Evolutionary conservation across 495 filamentous ascomycete species (phyloP).

Genomic region (Extremus antarcticus): DNA sequence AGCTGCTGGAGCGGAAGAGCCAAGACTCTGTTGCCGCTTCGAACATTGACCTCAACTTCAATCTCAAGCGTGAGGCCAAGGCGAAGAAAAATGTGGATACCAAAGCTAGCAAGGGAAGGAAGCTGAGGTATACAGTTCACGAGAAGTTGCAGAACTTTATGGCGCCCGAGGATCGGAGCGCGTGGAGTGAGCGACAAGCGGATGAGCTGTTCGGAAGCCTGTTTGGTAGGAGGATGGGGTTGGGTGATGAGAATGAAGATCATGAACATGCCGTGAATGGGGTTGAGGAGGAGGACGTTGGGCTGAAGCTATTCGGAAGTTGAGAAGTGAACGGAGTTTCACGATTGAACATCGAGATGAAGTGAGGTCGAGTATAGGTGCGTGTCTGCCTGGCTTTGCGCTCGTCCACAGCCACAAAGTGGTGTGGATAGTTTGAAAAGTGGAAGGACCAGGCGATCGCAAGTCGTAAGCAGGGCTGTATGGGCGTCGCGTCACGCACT

Average conservation of each 20-base stretch:
- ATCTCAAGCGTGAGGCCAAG: constrained; percentile 61
- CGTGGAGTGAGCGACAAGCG: constrained; percentile 66
- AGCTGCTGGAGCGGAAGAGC: constrained; percentile 79
- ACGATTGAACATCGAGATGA: too few species aligned
- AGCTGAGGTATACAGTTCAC: constrained; percentile 85
- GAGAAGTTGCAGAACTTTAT: constrained; percentile 98
- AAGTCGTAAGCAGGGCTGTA: too few species aligned
- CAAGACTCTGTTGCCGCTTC: constrained; percentile 39
- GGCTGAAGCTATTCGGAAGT: constrained; percentile 63
- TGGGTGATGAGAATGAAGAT: constrained; percentile 58
- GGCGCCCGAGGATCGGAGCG: constrained; percentile 72
- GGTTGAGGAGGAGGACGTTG: constrained; percentile 45
- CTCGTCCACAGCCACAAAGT: too few species aligned
- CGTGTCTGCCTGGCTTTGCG: too few species aligned
- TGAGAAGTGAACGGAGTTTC: too few species aligned
- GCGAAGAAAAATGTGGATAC: constrained; percentile 76
- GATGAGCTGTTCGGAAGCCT: constrained; percentile 83
- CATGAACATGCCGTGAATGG: constrained; percentile 37
- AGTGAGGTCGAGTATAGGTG: too few species aligned
- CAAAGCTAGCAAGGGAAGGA: constrained; percentile 89
- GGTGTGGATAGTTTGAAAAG: too few species aligned
- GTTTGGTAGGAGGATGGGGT: constrained; percentile 64
- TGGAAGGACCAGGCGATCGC: too few species aligned
- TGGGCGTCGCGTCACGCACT: too few species aligned
- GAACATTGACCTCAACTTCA: constrained; percentile 41